Conservation (phyloP, 352 stramenopile genomes). For the Achlya hypogyna region DNA sequence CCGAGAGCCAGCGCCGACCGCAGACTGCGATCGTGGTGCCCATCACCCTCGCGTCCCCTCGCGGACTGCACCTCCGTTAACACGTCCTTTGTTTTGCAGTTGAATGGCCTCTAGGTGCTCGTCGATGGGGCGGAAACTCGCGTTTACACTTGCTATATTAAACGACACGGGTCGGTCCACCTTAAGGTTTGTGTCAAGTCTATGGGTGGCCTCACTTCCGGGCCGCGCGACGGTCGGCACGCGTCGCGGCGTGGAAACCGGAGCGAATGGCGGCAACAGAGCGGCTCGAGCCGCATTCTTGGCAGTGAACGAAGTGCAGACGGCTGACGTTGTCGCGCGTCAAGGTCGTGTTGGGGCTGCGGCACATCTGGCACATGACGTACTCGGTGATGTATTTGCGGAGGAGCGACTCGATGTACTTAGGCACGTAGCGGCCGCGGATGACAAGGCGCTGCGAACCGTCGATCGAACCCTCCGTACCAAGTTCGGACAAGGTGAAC, state of each 20-base stretch:
- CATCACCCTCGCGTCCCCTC: not conserved
- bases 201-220: conserved; percentile 47
- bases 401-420: conserved; percentile 99
- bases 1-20: not conserved
- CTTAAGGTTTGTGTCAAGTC: not conserved
- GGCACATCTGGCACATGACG: conserved; percentile 99
- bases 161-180: not conserved
- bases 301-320: conserved; percentile 98
- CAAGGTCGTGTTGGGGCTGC: conserved; percentile 96
- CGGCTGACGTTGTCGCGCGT: conserved; percentile 93
- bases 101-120: no score
- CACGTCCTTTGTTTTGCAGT: not conserved
- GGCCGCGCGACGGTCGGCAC: conserved; percentile 73
- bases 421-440: conserved; percentile 94
- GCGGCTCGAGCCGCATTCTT: conserved; percentile 94
- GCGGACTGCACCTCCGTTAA: not conserved
- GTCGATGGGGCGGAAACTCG: no score
- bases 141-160: not conserved
- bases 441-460: conserved; percentile 98
- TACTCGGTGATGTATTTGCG: conserved; percentile 99
- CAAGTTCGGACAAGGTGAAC: conserved; percentile 99
- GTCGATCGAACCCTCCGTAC: conserved; percentile 98
- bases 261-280: conserved; percentile 96
- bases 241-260: conserved; percentile 95
- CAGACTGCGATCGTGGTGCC: not conserved